Evolutionary conservation across 208 protist species (phyloP).

Genomic region (Acanthamoeba triangularis): DNA sequence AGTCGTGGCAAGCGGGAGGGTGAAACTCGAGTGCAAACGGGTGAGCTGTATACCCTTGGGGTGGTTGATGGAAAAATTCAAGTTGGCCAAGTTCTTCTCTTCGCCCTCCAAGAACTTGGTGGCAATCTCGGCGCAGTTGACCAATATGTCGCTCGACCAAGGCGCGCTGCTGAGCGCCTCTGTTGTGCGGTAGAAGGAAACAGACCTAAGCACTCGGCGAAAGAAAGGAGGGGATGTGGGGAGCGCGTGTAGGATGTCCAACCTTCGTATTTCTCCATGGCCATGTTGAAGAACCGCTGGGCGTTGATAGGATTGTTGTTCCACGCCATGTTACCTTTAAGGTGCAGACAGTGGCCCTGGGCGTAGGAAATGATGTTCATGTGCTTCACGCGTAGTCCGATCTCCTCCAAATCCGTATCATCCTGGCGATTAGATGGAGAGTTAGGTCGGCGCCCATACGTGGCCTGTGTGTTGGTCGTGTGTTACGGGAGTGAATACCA

Average conservation of each 20-base stretch:
- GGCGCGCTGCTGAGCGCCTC: slow-evolving; percentile 80
- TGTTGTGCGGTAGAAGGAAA: neutral
- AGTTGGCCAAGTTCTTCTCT: slow-evolving; percentile 69
- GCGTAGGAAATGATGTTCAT: slow-evolving; percentile 83
- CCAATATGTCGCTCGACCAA: slow-evolving; percentile 77
- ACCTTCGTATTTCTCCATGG: slow-evolving; percentile 78
- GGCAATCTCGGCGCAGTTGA: slow-evolving; percentile 81
- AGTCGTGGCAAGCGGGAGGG: neutral
- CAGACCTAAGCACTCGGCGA: neutral
- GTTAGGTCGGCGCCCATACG: neutral
- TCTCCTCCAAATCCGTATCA: slow-evolving; percentile 84
- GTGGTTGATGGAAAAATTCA: slow-evolving; percentile 67
- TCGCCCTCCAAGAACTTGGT: slow-evolving; percentile 72
- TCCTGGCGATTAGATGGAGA: slow-evolving; percentile 34
- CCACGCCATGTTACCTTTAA: slow-evolving; percentile 77
- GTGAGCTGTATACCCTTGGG: neutral
- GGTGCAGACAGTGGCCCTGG: slow-evolving; percentile 70
- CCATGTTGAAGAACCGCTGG: slow-evolving; percentile 80
- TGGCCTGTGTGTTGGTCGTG: neutral
- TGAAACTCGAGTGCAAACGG: neutral
- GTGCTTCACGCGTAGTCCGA: slow-evolving; percentile 82
- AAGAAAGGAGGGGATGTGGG: neutral
- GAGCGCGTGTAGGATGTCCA: too few species aligned
- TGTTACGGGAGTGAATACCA: neutral
- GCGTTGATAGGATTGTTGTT: slow-evolving; percentile 79